A percentile compares a stretch with the other conserved stretches of the same genome.
These are phyloP conservation scores for Diplotaxis tenuifolia DNA, from an alignment of 345 rosid genomes.

Conservation along the genomic window DNA sequence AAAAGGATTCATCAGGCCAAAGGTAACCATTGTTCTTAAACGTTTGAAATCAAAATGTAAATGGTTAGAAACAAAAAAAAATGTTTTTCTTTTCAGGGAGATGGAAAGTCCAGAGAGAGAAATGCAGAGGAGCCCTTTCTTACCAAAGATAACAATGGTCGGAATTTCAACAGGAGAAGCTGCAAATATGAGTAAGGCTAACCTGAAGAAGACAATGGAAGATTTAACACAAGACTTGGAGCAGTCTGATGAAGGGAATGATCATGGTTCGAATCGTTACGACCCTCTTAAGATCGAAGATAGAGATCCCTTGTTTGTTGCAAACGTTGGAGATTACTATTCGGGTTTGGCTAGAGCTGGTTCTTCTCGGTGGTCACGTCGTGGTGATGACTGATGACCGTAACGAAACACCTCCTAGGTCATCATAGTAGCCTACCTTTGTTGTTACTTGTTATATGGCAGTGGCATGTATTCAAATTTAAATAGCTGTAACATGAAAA, in stretches of 20 bases:
- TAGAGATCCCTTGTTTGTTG: conserved; percentile 91
- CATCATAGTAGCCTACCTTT: conserved; percentile 16
- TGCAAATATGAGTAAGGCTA: conserved; percentile 75
- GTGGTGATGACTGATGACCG: conserved; percentile 47
- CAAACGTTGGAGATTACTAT: conserved; percentile 81
- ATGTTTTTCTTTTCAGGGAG: conserved; percentile 30
- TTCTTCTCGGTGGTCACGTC: conserved; percentile 58
- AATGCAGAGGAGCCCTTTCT: conserved; percentile 59
- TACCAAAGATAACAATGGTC: conserved; percentile 98
- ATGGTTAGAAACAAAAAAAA: neutral
- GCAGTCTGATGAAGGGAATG: conserved; percentile 55
- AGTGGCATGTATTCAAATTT: neutral
- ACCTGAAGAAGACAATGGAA: conserved; percentile 81
- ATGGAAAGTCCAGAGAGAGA: conserved; percentile 40
- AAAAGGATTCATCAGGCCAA: conserved; percentile 35
- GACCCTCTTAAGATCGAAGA: conserved; percentile 47
- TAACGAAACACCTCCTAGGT: neutral
- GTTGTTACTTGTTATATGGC: neutral
- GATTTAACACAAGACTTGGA: conserved; percentile 73
- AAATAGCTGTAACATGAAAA: neutral
- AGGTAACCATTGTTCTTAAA: conserved; percentile 38
- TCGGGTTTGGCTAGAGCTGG: conserved; percentile 62
- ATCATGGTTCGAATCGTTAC: conserved; percentile 22
- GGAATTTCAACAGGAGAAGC: conserved; percentile 85
- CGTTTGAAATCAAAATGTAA: neutral